A percentile compares a stretch with the other conserved stretches of the same genome.
phyloP scores from a whole-genome alignment of 495 filamentous ascomycete species.

The Penicillium fimorum region DNA sequence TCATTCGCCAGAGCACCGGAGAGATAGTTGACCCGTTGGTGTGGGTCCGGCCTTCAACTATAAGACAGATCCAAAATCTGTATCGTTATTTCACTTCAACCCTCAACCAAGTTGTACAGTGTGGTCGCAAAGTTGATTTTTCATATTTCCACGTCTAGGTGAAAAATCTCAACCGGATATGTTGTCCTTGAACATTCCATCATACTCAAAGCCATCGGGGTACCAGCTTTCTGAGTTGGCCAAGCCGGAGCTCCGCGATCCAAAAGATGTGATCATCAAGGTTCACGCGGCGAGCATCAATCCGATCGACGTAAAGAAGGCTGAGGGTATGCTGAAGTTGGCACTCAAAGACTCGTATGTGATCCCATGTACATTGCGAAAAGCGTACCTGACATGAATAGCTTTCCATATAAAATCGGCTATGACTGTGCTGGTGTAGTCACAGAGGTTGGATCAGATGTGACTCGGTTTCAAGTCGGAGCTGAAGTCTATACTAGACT shows the following conservation, averaged over 20 bases:
- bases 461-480: conserved; percentile 42
- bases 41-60: conserved; percentile 1
- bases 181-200: conserved; percentile 42
- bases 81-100: not conserved
- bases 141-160: not conserved
- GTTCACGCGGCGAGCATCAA: conserved; percentile 47
- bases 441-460: conserved; percentile 38
- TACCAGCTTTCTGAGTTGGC: conserved; percentile 43
- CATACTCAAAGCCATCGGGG: conserved; percentile 38
- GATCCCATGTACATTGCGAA: not conserved
- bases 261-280: conserved; percentile 49
- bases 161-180: conserved; percentile 22
- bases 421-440: conserved; percentile 47
- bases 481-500: conserved; percentile 47
- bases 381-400: conserved; percentile 1
- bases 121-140: not conserved
- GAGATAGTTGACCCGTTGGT: conserved; percentile 1
- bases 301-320: conserved; percentile 50
- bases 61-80: not conserved
- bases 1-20: not conserved
- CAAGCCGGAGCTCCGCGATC: conserved; percentile 36
- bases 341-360: conserved; percentile 22
- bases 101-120: not conserved
- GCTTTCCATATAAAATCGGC: conserved; percentile 39
- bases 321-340: conserved; percentile 29